Evolutionary conservation across 2,329 filamentous ascomycete genomes (phyloP).

Genomic region (Pezicula carpinea): DNA sequence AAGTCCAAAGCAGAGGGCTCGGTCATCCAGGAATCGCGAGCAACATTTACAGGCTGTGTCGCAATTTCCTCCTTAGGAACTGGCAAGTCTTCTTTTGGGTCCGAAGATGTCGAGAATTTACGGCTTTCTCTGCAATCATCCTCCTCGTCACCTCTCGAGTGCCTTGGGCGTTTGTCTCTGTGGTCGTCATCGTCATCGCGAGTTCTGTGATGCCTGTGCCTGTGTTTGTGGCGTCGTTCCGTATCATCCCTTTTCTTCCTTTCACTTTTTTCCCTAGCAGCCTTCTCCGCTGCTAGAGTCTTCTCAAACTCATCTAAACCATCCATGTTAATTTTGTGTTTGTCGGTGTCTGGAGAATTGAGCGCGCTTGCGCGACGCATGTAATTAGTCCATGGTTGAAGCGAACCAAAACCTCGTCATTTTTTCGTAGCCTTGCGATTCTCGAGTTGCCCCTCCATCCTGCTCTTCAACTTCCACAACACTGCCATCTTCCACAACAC

Average conservation of each 20-base stretch:
- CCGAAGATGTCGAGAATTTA: conserved; percentile 37
- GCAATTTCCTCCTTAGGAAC: conserved; percentile 41
- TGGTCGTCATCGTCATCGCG: conserved; percentile 37
- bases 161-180: conserved; percentile 57
- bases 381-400: too few species aligned
- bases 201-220: conserved; percentile 28
- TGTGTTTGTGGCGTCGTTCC: conserved; percentile 32
- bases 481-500: conserved; percentile 3
- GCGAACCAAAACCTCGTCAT: too few species aligned
- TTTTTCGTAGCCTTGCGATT: neutral
- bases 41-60: conserved; percentile 31
- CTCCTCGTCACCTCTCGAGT: conserved; percentile 32
- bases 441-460: too few species aligned
- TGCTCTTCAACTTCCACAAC: neutral
- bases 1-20: conserved; percentile 76
- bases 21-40: conserved; percentile 93
- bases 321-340: conserved; percentile 35
- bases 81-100: conserved; percentile 47
- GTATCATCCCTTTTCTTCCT: conserved; percentile 36
- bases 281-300: conserved; percentile 62
- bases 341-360: neutral
- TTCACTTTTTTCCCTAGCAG: conserved; percentile 43
- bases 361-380: too few species aligned
- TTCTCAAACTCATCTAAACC: conserved; percentile 73
- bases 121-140: conserved; percentile 25